Conservation (phyloP, 2,329 filamentous ascomycete species). For the Xylaria multiplex region DNA sequence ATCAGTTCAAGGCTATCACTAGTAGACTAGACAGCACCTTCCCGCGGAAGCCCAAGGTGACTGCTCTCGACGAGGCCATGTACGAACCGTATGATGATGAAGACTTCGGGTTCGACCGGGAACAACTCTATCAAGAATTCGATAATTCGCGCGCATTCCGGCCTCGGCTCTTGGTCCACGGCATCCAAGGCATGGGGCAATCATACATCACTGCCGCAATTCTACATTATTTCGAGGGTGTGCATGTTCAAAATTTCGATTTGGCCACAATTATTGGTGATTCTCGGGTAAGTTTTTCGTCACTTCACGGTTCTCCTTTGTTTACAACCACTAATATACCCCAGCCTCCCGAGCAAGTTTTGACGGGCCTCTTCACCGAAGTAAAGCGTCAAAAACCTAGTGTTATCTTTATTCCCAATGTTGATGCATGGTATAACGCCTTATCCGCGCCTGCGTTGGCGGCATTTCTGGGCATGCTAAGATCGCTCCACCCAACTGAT, state of each 20-base stretch:
- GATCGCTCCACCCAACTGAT: constrained; percentile 87
- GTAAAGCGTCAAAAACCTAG: constrained; percentile 94
- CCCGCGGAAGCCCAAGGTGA: constrained; percentile 85
- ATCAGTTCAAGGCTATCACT: constrained; percentile 76
- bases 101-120: constrained; percentile 84
- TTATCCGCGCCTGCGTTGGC: constrained; percentile 73
- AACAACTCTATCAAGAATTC: constrained; percentile 80
- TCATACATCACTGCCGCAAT: constrained; percentile 86
- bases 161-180: constrained; percentile 84
- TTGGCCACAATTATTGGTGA: constrained; percentile 88
- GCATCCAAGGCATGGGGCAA: constrained; percentile 91
- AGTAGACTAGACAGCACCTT: constrained; percentile 77
- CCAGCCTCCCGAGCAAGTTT: constrained; percentile 81
- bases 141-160: constrained; percentile 89
- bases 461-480: constrained; percentile 84
- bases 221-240: constrained; percentile 88
- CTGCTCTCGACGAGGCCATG: constrained; percentile 92
- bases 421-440: constrained; percentile 84
- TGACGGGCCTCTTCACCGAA: constrained; percentile 91
- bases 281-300: constrained; percentile 68
- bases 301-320: constrained; percentile 6
- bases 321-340: constrained; percentile 42
- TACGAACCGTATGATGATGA: constrained; percentile 86
- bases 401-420: constrained; percentile 91
- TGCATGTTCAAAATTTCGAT: constrained; percentile 95